Evolutionary conservation across 2,329 filamentous ascomycete genomes (phyloP).

Genomic region (Ophiocordyceps camponoti-saundersi): DNA sequence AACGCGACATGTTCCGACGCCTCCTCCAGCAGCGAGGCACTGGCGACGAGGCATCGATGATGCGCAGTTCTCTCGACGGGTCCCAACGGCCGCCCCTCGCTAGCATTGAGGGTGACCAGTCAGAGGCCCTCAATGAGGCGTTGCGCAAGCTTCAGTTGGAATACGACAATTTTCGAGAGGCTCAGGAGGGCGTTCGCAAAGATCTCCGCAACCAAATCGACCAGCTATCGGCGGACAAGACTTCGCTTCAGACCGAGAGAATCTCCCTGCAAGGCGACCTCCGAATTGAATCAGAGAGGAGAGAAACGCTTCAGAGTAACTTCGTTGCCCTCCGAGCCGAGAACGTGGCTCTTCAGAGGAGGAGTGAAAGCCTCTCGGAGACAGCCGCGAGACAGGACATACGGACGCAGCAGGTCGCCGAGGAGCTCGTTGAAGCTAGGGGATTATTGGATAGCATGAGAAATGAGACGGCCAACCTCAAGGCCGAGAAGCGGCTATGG

Average conservation of each 20-base stretch:
- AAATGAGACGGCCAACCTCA: constrained; percentile 81
- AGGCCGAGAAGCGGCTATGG: constrained; percentile 88
- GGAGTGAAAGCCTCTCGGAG: constrained; percentile 61
- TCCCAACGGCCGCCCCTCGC: constrained; percentile 33
- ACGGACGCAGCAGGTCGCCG: constrained; percentile 76
- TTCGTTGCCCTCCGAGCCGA: constrained; percentile 70
- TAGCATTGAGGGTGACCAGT: constrained; percentile 41
- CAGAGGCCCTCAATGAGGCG: constrained; percentile 51
- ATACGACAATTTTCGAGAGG: constrained; percentile 78
- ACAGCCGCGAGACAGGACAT: constrained; percentile 80
- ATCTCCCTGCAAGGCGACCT: constrained; percentile 68
- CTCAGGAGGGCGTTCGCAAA: constrained; percentile 64
- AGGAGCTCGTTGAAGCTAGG: constrained; percentile 78
- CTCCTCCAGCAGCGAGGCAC: constrained; percentile 61
- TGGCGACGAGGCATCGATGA: constrained; percentile 47
- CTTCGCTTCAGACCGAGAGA: constrained; percentile 64
- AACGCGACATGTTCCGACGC: constrained; percentile 93
- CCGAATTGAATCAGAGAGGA: constrained; percentile 64
- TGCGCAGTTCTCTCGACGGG: constrained; percentile 54
- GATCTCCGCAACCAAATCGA: constrained; percentile 76
- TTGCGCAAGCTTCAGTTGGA: constrained; percentile 78
- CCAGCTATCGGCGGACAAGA: constrained; percentile 66
- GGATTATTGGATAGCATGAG: constrained; percentile 72
- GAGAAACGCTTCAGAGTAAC: constrained; percentile 79
- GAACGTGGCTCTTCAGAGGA: constrained; percentile 73